Base-by-base conservation (phyloP, 2,329 filamentous ascomycete genomes). In the Aureobasidium lini region DNA sequence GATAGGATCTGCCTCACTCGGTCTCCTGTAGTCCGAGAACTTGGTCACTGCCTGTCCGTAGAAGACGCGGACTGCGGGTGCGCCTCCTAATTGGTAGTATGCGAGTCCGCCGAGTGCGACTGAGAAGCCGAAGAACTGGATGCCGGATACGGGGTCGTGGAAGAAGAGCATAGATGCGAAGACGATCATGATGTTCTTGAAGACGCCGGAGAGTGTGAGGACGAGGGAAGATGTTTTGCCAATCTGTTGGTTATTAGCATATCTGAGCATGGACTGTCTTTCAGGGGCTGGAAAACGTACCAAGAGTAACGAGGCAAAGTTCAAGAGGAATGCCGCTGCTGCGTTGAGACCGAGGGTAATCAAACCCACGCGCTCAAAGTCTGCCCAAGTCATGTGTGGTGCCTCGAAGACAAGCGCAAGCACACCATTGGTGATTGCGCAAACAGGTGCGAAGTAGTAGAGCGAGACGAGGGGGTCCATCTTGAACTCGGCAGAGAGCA, bases 51-150 rank as follows among this genome's bases (percentile, higher is more conserved):
- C 43, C 15, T 48, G 34, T 18, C 32, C 28, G 9, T 5, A 47
- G 16, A 36, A 52, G 6, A 23, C 40, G 7, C 29, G 11, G 6
- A 60, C 1, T 7, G 57, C 57, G 16, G 57, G 49, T 9, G 57
- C 88, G 62, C 79, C 81, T 46, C 86, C 85, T 58, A 88, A 82
- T 78, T 88, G 88, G 77, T 87, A 88, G 77, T 87, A 87, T 61
- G 86, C 73, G 79, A 89, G 85, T 66, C 85, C 86, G 61, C 75
- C 76, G 15, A 89, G 80, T 47, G 86, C 85, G 67, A 89, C 85
- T 67, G 78, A 79, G 77, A 65, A 66, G 37, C 64, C 64, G 42
- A 66, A 56, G 59, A 64, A 62, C 43, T 66, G 64, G 4, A 64
- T 57, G 31, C 44, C 36, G 8, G 62, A 60, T 16, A 66, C 64